Conservation (phyloP, 257 asterid species). For the Solanum lycopersicoides region DNA sequence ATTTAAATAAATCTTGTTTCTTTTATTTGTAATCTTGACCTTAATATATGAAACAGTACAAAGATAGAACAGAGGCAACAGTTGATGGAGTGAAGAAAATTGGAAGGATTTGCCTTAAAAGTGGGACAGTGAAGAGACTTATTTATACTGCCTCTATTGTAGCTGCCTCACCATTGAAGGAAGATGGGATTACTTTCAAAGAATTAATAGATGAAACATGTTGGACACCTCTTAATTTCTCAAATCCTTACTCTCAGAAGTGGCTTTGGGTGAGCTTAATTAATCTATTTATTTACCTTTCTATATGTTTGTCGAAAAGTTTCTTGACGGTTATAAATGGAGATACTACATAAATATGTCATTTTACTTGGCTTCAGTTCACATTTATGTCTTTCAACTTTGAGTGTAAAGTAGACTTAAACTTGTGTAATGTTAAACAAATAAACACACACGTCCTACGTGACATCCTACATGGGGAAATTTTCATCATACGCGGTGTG, state of each 20-base stretch:
- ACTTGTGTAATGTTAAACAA: no score
- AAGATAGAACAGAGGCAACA: conserved; percentile 39
- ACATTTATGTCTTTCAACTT: no score
- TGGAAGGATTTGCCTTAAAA: conserved; percentile 17
- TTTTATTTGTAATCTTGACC: neutral
- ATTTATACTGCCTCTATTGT: conserved; percentile 40
- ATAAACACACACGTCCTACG: no score
- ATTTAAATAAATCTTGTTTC: no score
- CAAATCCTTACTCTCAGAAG: neutral
- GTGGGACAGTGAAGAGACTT: conserved; percentile 26
- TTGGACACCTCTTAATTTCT: conserved; percentile 46
- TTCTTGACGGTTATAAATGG: no score
- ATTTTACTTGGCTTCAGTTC: no score
- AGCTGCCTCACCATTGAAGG: conserved; percentile 35
- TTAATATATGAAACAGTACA: conserved; percentile 22
- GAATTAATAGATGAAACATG: conserved; percentile 43
- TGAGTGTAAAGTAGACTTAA: no score
- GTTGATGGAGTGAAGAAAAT: conserved; percentile 29
- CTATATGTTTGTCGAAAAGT: no score
- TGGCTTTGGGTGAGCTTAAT: neutral
- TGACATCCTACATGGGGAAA: no score
- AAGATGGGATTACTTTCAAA: conserved; percentile 28
- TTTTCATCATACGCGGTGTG: no score
- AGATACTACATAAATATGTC: no score
- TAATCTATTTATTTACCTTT: no score